Conservation (phyloP, 2,329 filamentous ascomycete species). For the Cercospora nicotianae region DNA sequence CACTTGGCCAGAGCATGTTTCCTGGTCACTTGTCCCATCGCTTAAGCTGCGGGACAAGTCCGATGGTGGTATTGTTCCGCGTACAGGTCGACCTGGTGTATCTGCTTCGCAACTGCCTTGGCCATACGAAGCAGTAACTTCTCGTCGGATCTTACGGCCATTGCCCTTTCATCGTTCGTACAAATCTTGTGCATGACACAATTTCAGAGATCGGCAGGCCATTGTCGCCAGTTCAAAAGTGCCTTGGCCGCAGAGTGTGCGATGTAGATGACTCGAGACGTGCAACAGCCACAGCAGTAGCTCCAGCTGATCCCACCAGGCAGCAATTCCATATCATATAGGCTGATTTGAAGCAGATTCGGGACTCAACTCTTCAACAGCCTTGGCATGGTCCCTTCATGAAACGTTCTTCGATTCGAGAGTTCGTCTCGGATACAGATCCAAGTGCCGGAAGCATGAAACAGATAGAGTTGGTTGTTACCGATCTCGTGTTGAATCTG, state of each 20-base stretch:
- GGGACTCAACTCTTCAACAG: background rate
- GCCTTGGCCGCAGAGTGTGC: background rate
- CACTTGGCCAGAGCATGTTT: background rate
- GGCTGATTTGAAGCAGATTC: background rate
- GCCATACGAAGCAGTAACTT: background rate
- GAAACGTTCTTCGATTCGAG: background rate
- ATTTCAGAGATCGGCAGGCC: background rate
- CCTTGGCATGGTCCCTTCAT: background rate
- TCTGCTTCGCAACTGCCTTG: background rate
- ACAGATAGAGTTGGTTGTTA: background rate
- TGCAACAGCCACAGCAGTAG: background rate
- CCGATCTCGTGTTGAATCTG: background rate
- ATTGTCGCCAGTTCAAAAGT: background rate
- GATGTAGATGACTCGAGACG: background rate
- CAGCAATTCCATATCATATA: background rate
- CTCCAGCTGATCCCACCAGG: background rate
- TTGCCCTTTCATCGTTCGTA: background rate
- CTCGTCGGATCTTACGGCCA: background rate
- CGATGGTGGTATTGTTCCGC: background rate
- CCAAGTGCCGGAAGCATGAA: background rate
- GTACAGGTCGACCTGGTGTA: background rate
- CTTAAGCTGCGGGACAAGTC: background rate
- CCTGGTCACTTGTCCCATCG: background rate
- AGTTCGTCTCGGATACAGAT: background rate
- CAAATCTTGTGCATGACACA: background rate